A percentile compares a stretch with the other conserved stretches of the same genome.
Conservation (phyloP, 2,329 filamentous ascomycete genomes). For the Pseudocercospora vitis region DNA sequence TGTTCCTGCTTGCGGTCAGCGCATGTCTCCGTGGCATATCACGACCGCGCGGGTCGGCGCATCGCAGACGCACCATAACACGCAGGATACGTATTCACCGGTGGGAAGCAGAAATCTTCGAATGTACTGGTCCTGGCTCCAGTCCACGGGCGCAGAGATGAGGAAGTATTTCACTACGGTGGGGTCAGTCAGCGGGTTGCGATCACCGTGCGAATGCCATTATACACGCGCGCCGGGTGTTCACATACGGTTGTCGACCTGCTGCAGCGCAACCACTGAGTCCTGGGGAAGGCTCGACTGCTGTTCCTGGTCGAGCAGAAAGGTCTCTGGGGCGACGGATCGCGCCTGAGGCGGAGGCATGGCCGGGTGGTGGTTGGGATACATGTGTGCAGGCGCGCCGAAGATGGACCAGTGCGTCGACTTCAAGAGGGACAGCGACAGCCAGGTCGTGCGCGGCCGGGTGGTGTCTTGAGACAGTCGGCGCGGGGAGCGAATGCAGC, state of each 20-base stretch:
- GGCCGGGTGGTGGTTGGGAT: constrained; percentile 63
- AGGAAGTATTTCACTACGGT: constrained; percentile 94
- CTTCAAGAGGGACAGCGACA: constrained; percentile 23
- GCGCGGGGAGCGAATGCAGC: neutral
- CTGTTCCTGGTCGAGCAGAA: constrained; percentile 95
- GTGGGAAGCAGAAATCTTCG: constrained; percentile 92
- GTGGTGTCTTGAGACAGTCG: constrained; percentile 5
- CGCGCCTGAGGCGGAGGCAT: constrained; percentile 80
- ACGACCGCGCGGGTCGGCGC: constrained; percentile 16
- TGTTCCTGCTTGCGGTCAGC: constrained; percentile 65
- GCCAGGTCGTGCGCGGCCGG: constrained; percentile 24
- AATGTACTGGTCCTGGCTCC: constrained; percentile 95
- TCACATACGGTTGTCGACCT: constrained; percentile 89
- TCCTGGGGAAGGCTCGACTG: constrained; percentile 95
- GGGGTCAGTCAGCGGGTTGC: constrained; percentile 36
- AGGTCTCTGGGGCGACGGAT: constrained; percentile 84
- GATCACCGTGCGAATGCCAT: neutral
- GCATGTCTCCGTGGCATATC: constrained; percentile 3
- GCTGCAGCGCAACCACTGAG: constrained; percentile 93
- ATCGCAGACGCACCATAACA: constrained; percentile 68
- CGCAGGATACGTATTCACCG: constrained; percentile 97
- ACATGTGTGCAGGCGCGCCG: no score
- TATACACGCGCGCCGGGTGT: neutral
- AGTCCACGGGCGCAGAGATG: constrained; percentile 97
- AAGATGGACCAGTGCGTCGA: no score